These are phyloP conservation scores for Apiotrichum siamense DNA, from an alignment of 1,284 basidiomycete species.

Conservation along the genomic window DNA sequence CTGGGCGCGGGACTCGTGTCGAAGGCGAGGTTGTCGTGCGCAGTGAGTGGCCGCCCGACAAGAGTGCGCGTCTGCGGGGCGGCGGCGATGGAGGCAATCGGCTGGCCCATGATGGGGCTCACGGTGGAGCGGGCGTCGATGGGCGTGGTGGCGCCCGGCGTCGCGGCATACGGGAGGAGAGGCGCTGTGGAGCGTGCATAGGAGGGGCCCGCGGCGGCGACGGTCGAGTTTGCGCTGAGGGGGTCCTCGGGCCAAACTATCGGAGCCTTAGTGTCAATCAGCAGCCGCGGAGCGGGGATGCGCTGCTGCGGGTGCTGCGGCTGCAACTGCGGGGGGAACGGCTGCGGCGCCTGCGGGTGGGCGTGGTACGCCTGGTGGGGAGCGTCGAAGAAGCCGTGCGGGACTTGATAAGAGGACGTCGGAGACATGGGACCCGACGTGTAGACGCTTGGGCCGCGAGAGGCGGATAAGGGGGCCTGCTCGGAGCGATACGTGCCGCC, in stretches of 20 bases:
- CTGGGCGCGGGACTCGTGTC: too few relatives aligned
- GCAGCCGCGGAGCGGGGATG: constrained; percentile 10
- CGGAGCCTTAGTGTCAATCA: constrained; percentile 17
- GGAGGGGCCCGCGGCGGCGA: background rate
- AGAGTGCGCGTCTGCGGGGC: background rate
- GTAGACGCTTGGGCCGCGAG: background rate
- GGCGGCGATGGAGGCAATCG: background rate
- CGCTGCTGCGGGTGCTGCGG: background rate
- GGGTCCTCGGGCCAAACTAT: background rate
- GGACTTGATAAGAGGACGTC: background rate
- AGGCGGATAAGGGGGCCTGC: background rate
- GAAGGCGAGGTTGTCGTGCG: too few relatives aligned
- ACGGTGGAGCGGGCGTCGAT: background rate
- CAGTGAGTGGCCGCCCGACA: too few relatives aligned
- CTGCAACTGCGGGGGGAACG: background rate
- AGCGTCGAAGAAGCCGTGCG: background rate
- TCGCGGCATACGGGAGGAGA: background rate
- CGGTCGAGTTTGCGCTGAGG: background rate
- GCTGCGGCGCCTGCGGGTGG: background rate
- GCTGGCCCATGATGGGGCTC: background rate
- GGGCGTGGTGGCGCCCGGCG: background rate
- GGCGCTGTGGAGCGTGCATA: background rate
- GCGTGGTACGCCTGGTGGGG: background rate
- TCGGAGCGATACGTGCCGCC: background rate
- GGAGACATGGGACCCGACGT: background rate